Base-by-base conservation (phyloP, 768 basidiomycete species). In the Strobilomyces dryophilus region DNA sequence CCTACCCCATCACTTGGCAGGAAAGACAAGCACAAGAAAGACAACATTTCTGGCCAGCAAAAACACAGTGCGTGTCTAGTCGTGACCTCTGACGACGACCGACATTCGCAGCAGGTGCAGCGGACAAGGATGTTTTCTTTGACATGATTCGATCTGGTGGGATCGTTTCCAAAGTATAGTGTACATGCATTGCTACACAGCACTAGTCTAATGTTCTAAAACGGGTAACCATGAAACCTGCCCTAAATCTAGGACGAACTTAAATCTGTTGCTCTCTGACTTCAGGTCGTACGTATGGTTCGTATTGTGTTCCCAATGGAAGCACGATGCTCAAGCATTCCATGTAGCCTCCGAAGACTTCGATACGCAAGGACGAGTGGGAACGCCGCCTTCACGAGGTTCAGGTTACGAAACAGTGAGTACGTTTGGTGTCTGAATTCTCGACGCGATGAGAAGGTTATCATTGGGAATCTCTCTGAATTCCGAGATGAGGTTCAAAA, bases 381-480 rank as follows among this genome's bases (percentile, higher is more conserved):
- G 86, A 92, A 56, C 78, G 79, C 27, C 84, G 87, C 20, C 76
- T 97, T 36, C 83, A 87, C 63, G 87, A 89, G 54, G 92, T 93
- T 9, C 81, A 82, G 54, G 83, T 95, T 40, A 79, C 89, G 29
- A 95, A 95, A 78, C 74, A 84, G 95, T 98, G 81, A 86, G 93
- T 87, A 45, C 46, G 24, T 15, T 51, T 45, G 47, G 21, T 49
- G 14, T 39, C 57, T 61, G 53, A 51, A 60, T 54, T 57, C 47
- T 55, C 47, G 41, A 46, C 49, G 74, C 68, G 86, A 88, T 88
- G 86, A 89, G 71, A 75, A 79, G 70, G 75, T 66, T 68, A 86
- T 79, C 70, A 86, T 78, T 98, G 95, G 95, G 95, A 99, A 98
- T 98, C 95, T 98, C 95, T 94, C 95, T 87, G 93, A 92, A 71